Evolutionary conservation across 2,329 filamentous ascomycete genomes (phyloP).

Genomic region (Myriosclerotinia curreyana): DNA sequence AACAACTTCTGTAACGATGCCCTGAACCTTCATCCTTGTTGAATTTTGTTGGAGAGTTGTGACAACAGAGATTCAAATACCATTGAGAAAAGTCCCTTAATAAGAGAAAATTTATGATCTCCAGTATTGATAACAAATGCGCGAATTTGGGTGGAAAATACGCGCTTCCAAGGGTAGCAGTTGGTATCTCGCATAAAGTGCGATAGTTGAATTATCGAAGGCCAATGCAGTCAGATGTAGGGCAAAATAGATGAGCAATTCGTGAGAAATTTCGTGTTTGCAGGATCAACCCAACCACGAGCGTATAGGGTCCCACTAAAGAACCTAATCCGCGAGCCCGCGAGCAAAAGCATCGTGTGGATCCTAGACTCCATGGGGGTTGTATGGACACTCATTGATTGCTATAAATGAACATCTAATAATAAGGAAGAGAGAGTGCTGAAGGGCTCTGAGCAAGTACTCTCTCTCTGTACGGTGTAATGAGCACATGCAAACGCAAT

Average conservation of each 20-base stretch:
- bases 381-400: not conserved
- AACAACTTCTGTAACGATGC: constrained; percentile 20
- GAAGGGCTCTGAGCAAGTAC: too few relatives aligned
- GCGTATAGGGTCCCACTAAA: not conserved
- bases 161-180: constrained; percentile 9
- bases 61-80: not conserved
- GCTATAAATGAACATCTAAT: not conserved
- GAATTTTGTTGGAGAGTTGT: not conserved
- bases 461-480: too few relatives aligned
- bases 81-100: not conserved
- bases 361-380: not conserved
- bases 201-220: constrained; percentile 17
- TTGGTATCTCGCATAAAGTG: constrained; percentile 16
- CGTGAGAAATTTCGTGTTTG: not conserved
- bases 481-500: not conserved
- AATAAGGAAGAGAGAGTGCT: not conserved
- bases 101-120: constrained; percentile 8
- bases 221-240: constrained; percentile 12
- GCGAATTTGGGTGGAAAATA: constrained; percentile 10
- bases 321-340: not conserved
- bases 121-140: constrained; percentile 1
- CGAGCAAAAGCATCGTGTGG: not conserved
- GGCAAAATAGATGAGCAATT: constrained; percentile 5
- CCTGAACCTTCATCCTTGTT: constrained; percentile 6
- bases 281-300: constrained; percentile 8